Conservation (phyloP, 2,329 filamentous ascomycete genomes). For the Acrocalymma vagum region DNA sequence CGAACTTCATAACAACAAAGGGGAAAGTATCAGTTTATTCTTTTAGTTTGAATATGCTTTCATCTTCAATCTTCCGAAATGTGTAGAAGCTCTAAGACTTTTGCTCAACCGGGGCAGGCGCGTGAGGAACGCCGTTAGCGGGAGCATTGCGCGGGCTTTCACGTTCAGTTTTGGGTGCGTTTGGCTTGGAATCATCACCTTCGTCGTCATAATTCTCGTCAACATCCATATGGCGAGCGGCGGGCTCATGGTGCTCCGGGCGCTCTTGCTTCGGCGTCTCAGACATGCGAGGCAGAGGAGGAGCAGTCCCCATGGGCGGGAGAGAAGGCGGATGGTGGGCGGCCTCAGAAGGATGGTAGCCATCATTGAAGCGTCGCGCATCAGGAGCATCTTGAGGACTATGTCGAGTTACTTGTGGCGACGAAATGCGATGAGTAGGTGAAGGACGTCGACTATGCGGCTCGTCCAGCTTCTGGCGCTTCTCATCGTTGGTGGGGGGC, state of each 20-base stretch:
- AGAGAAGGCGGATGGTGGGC: constrained; percentile 81
- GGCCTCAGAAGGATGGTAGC: constrained; percentile 90
- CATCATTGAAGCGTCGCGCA: constrained; percentile 73
- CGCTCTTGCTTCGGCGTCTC: constrained; percentile 57
- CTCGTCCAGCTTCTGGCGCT: constrained; percentile 84
- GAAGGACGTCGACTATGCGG: constrained; percentile 75
- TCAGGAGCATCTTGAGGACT: constrained; percentile 72
- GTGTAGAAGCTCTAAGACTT: too few species aligned
- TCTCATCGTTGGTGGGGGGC: constrained; percentile 82
- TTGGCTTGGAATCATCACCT: constrained; percentile 78
- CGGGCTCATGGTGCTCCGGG: constrained; percentile 73
- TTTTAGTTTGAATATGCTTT: too few species aligned
- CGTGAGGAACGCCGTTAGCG: constrained; percentile 43
- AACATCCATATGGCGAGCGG: constrained; percentile 93
- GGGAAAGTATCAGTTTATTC: too few species aligned
- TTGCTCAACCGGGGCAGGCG: constrained; percentile 45
- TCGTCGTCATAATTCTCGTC: constrained; percentile 98
- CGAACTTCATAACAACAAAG: too few species aligned
- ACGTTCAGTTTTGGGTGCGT: constrained; percentile 52
- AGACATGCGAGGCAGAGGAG: constrained; percentile 64
- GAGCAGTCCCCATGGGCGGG: constrained; percentile 55
- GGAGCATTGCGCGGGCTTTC: constrained; percentile 51
- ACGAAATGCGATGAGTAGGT: constrained; percentile 55
- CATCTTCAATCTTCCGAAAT: too few species aligned
- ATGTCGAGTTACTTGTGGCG: constrained; percentile 73